Conservation (phyloP, 116 monocot genomes). For the Iris pallida region DNA sequence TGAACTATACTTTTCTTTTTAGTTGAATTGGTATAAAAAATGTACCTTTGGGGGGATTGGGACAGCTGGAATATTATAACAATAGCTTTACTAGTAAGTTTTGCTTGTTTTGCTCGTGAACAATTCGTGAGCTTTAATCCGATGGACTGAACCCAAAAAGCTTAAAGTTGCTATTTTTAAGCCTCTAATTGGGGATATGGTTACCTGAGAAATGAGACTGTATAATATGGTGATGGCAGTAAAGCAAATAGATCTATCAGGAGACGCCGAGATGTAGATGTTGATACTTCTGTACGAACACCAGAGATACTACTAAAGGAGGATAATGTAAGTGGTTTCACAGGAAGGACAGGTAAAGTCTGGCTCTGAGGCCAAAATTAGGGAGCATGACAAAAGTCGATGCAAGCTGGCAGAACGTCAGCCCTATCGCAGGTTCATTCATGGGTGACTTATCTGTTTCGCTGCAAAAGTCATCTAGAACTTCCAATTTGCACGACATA, state of each 20-base stretch:
- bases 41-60: too few species aligned
- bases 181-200: slow-evolving; percentile 1
- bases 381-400: slow-evolving; percentile 38
- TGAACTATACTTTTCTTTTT: too few species aligned
- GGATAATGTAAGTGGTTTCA: slow-evolving; percentile 13
- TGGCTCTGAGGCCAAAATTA: slow-evolving; percentile 44
- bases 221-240: slow-evolving; percentile 21
- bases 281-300: neutral
- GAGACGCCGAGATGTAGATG: slow-evolving; percentile 39
- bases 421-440: slow-evolving; percentile 13
- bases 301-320: slow-evolving; percentile 24
- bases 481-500: slow-evolving; percentile 57
- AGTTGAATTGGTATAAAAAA: too few species aligned
- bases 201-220: neutral
- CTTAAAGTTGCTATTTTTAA: too few species aligned
- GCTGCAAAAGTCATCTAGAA: slow-evolving; percentile 70
- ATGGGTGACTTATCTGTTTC: slow-evolving; percentile 20
- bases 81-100: too few species aligned
- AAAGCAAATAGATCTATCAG: slow-evolving; percentile 33
- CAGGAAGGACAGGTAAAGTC: slow-evolving; percentile 35
- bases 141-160: too few species aligned
- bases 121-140: too few species aligned
- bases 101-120: too few species aligned
- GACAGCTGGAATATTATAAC: too few species aligned
- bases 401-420: slow-evolving; percentile 10